These are phyloP conservation scores for Pecoramyces ruminantium DNA, from an alignment of 192 early-diverging fungal genomes.

Conservation along the genomic window DNA sequence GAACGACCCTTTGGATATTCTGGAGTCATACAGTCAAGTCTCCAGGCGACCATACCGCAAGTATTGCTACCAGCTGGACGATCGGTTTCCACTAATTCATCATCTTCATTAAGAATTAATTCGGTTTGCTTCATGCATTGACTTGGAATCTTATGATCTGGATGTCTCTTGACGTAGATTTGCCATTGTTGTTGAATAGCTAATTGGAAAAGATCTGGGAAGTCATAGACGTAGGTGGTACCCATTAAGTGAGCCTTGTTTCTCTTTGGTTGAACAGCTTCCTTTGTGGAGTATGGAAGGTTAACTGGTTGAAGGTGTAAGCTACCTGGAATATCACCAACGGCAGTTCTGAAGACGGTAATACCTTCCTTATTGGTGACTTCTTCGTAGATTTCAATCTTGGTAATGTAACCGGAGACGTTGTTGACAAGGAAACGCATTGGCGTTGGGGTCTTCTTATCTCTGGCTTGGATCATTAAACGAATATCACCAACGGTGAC, in stretches of 20 bases:
- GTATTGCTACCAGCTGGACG: conserved; percentile 75
- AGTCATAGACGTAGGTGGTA: conserved; percentile 97
- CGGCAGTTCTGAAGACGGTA: conserved; percentile 73
- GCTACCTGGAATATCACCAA: conserved; percentile 47
- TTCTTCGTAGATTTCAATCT: conserved; percentile 87
- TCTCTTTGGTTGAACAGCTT: conserved; percentile 86
- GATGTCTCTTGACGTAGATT: conserved; percentile 8
- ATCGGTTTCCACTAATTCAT: conserved; percentile 54
- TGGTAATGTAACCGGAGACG: conserved; percentile 79
- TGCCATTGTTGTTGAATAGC: conserved; percentile 68
- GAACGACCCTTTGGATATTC: conserved; percentile 78
- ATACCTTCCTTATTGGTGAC: conserved; percentile 57
- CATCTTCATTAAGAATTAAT: conserved; percentile 68
- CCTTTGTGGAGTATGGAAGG: conserved; percentile 81
- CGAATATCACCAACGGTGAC: conserved; percentile 93
- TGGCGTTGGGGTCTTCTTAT: conserved; percentile 44
- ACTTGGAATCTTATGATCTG: conserved; percentile 19
- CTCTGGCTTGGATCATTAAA: conserved; percentile 61
- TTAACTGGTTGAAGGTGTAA: conserved; percentile 67
- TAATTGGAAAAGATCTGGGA: conserved; percentile 90
- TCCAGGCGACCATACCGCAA: conserved; percentile 94
- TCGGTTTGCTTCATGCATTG: conserved; percentile 63
- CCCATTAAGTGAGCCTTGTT: conserved; percentile 96
- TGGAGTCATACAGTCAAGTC: conserved; percentile 74
- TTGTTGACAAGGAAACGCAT: conserved; percentile 83